phyloP scores from a whole-genome alignment of 139 green algal species.

The Choricystis sp. region DNA sequence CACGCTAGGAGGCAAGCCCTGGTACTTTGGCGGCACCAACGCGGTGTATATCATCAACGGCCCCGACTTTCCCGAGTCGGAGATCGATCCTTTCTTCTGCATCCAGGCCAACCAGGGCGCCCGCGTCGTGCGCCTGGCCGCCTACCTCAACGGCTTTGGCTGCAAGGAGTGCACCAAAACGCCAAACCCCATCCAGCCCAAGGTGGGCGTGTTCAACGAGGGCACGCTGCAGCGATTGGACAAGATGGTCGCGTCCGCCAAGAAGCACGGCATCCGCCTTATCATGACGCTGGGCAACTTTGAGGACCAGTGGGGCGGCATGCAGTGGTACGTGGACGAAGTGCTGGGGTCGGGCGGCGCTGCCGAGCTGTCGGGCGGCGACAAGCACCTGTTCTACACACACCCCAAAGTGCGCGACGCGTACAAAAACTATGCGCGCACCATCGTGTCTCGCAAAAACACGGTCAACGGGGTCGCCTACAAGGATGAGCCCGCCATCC shows the following conservation, averaged over 20 bases:
- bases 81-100: neutral
- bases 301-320: conserved; percentile 13
- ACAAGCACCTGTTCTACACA: conserved; percentile 22
- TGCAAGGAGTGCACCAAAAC: neutral
- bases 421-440: conserved; percentile 7
- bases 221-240: conserved; percentile 28
- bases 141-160: conserved; percentile 3
- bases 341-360: conserved; percentile 7
- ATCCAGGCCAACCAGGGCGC: conserved; percentile 4
- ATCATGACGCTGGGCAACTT: conserved; percentile 31
- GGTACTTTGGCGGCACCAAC: conserved; percentile 16
- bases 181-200: conserved; percentile 2
- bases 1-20: conserved; percentile 11
- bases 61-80: neutral
- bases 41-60: neutral
- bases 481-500: conserved; percentile 22
- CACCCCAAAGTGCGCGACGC: neutral
- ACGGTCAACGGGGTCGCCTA: conserved; percentile 9
- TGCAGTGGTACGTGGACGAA: conserved; percentile 15
- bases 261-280: conserved; percentile 18
- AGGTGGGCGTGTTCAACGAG: conserved; percentile 22
- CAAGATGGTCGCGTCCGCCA: conserved; percentile 19
- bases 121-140: conserved; percentile 6
- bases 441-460: conserved; percentile 13
- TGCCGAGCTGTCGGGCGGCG: neutral